Percentiles rank a stretch among this genome's conserved stretches.
phyloP scores from a whole-genome alignment of 2,329 filamentous ascomycete species.

The Colletotrichum aenigma region DNA sequence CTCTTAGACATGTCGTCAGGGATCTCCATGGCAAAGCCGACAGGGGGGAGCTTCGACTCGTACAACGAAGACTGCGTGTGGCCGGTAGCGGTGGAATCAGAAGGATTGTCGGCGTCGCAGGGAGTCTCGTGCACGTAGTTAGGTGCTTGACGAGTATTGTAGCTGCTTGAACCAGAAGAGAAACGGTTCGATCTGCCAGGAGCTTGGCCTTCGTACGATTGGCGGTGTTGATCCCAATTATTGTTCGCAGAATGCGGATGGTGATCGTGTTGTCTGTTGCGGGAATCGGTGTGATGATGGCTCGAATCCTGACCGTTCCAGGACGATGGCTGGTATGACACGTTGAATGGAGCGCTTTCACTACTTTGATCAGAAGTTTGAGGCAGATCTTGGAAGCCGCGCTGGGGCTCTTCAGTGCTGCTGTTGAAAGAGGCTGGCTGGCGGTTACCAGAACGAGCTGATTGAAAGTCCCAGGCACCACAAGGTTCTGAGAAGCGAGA shows the following conservation, averaged over 20 bases:
- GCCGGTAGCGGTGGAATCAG: background rate
- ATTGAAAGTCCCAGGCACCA: background rate
- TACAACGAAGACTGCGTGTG: background rate
- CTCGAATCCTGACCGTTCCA: background rate
- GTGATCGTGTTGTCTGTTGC: background rate
- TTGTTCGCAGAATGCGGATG: background rate
- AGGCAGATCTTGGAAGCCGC: background rate
- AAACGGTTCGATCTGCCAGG: background rate
- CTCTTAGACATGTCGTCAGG: conserved; percentile 14
- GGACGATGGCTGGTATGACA: background rate
- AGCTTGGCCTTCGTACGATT: background rate
- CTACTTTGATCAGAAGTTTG: background rate
- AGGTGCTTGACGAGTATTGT: background rate
- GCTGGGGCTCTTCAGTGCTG: background rate
- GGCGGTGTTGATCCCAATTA: background rate
- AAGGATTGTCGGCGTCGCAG: background rate
- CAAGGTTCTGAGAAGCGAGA: background rate
- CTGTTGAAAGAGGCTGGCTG: background rate
- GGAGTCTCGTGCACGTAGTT: background rate
- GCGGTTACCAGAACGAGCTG: background rate
- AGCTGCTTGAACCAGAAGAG: background rate
- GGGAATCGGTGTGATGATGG: background rate
- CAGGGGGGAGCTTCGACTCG: background rate
- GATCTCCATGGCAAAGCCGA: conserved; percentile 13
- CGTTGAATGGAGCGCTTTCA: background rate